Conservation (phyloP, 2,329 filamentous ascomycete species). For the Geosmithia putterillii region DNA sequence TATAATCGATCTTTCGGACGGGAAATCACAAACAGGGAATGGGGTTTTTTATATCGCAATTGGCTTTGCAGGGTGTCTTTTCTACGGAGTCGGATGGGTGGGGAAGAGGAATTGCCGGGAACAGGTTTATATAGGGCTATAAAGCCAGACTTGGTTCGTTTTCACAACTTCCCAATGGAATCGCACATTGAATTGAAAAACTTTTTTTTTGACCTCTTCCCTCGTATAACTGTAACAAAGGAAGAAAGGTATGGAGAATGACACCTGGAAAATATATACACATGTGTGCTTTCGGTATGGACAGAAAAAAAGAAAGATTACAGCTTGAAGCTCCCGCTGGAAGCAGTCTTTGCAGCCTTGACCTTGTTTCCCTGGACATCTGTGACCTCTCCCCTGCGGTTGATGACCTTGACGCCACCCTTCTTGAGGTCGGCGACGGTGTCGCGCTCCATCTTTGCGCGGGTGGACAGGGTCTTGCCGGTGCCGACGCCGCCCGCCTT, state of each 20-base stretch:
- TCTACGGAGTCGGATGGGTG: neutral
- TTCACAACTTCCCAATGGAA: no score
- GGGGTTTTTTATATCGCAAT: neutral
- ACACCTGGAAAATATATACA: no score
- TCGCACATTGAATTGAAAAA: neutral
- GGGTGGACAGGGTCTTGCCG: constrained; percentile 40
- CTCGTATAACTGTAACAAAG: neutral
- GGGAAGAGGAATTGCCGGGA: neutral
- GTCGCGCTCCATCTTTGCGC: constrained; percentile 31
- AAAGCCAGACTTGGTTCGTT: neutral
- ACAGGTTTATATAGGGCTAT: neutral
- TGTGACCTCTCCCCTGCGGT: constrained; percentile 74
- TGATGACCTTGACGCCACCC: constrained; percentile 85
- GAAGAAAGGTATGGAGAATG: neutral
- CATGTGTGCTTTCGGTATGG: neutral
- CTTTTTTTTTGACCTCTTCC: neutral
- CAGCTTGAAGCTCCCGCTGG: constrained; percentile 50
- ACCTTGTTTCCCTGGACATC: constrained; percentile 75
- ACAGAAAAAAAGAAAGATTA: constrained; percentile 17
- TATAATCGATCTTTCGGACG: no score
- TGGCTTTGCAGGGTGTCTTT: neutral
- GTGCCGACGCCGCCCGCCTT: constrained; percentile 44
- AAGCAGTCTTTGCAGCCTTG: constrained; percentile 34
- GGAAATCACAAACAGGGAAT: neutral
- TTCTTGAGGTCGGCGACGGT: constrained; percentile 61